These are phyloP conservation scores for Torulaspora delbrueckii DNA, from an alignment of 805 yeast species.

Conservation along the genomic window DNA sequence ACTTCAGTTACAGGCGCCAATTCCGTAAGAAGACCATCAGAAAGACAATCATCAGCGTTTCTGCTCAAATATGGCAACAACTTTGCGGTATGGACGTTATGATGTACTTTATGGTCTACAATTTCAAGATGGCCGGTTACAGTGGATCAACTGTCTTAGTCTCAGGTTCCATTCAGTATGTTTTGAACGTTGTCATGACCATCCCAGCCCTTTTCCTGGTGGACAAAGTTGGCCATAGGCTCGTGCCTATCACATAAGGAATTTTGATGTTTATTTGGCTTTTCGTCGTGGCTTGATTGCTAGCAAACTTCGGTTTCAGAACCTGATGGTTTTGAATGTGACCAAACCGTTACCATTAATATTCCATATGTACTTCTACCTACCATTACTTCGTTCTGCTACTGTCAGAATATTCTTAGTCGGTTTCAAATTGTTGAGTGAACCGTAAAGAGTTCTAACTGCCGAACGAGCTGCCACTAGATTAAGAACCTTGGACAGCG, in stretches of 20 bases:
- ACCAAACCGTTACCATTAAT: constrained; percentile 13
- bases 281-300: constrained; percentile 24
- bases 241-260: constrained; percentile 48
- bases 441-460: constrained; percentile 50
- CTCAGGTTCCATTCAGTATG: constrained; percentile 49
- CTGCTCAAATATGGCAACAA: constrained; percentile 66
- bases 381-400: constrained; percentile 66
- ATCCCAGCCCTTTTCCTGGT: constrained; percentile 53
- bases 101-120: constrained; percentile 59
- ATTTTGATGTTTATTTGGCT: constrained; percentile 43
- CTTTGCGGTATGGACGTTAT: constrained; percentile 68
- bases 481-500: constrained; percentile 42
- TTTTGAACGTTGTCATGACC: constrained; percentile 51
- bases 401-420: constrained; percentile 71
- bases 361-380: constrained; percentile 65
- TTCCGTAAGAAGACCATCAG: constrained; percentile 50
- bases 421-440: constrained; percentile 65
- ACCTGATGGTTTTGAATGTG: constrained; percentile 41
- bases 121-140: constrained; percentile 63
- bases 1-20: constrained; percentile 44
- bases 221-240: constrained; percentile 66
- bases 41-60: constrained; percentile 56
- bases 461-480: constrained; percentile 35
- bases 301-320: constrained; percentile 41
- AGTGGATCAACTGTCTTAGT: constrained; percentile 50